Evolutionary conservation across 352 stramenopile species (phyloP).

Genomic region (Phytopythium aichiense): DNA sequence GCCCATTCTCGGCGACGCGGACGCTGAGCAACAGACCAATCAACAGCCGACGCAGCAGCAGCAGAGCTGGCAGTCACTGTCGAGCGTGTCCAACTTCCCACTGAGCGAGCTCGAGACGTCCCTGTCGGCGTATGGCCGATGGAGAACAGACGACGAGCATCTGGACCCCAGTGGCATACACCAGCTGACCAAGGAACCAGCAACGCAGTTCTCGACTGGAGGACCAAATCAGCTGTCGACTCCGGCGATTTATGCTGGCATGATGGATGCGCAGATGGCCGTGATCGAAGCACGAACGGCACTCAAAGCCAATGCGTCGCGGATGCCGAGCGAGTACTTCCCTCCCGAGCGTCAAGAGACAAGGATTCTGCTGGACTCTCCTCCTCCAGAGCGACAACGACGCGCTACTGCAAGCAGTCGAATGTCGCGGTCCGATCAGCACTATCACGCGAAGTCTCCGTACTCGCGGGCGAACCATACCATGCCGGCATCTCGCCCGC

Average conservation of each 20-base stretch:
- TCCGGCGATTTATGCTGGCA: background rate
- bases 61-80: background rate
- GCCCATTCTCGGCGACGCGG: constrained; percentile 6
- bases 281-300: too few species aligned
- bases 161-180: background rate
- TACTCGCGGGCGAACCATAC: background rate
- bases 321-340: background rate
- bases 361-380: constrained; percentile 7
- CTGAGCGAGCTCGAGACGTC: constrained; percentile 23
- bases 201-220: background rate
- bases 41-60: constrained; percentile 3
- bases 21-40: constrained; percentile 7
- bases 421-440: background rate
- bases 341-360: background rate
- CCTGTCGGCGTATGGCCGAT: constrained; percentile 11
- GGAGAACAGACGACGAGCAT: constrained; percentile 8
- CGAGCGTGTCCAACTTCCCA: constrained; percentile 17
- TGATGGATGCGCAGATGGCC: background rate
- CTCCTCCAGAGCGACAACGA: constrained; percentile 1
- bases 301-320: background rate
- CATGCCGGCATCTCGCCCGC: background rate
- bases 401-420: background rate
- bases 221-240: background rate
- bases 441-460: background rate
- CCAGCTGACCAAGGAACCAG: background rate